Conservation (phyloP, 164 flowering plant species). For the Liquidambar formosana region DNA sequence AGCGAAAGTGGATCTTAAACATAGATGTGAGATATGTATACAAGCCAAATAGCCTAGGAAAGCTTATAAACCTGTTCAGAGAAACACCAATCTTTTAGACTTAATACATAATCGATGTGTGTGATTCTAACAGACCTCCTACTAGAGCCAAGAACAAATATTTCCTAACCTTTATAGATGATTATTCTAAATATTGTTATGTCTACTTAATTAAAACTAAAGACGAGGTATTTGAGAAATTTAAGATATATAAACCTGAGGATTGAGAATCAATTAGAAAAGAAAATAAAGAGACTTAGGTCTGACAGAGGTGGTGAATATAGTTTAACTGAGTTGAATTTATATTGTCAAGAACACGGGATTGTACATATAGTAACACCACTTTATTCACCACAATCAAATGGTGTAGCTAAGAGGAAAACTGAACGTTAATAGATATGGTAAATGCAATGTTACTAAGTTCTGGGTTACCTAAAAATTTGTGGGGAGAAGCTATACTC, state of each 20-base stretch:
- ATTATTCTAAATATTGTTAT: slow-evolving; percentile 2
- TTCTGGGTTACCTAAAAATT: not conserved
- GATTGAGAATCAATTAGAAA: slow-evolving; percentile 15
- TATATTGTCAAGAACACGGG: not conserved
- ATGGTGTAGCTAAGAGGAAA: not conserved
- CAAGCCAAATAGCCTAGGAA: not conserved
- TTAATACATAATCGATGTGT: not conserved
- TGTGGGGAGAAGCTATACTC: not conserved
- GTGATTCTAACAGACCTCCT: not conserved
- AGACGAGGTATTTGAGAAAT: slow-evolving; percentile 5
- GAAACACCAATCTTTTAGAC: not conserved
- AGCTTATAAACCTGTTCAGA: not conserved
- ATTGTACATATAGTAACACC: not conserved
- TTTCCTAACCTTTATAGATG: not conserved
- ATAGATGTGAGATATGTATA: slow-evolving; percentile 1
- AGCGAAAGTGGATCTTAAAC: not conserved
- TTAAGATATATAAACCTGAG: slow-evolving; percentile 1
- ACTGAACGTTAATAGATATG: not conserved
- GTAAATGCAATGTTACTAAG: not conserved
- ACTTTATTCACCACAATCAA: slow-evolving; percentile 1
- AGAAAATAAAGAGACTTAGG: slow-evolving; percentile 5
- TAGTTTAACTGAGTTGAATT: not conserved
- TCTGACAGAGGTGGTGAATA: slow-evolving; percentile 11
- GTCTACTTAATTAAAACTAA: not conserved
- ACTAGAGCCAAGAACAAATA: not conserved